Evolutionary conservation across 768 basidiomycete species (phyloP).

Genomic region (Leccinum imitatum): DNA sequence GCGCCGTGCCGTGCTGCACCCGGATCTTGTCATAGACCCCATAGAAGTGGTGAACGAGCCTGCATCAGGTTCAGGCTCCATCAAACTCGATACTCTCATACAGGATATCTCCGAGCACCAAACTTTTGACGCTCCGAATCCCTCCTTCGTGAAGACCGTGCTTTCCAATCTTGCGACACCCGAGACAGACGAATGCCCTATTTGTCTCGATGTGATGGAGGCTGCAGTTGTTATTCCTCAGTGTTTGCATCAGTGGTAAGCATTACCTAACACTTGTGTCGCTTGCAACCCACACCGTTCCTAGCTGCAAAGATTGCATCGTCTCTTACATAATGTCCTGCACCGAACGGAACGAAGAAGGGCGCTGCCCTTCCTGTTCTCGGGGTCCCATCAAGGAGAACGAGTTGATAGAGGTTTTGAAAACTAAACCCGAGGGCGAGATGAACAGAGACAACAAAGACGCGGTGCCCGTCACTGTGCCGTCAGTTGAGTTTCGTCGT

Average conservation of each 20-base stretch:
- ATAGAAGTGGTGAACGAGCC: slow-evolving; percentile 40
- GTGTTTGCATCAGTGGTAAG: slow-evolving; percentile 76
- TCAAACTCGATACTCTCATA: slow-evolving; percentile 63
- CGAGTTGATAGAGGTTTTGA: slow-evolving; percentile 64
- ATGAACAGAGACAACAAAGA: slow-evolving; percentile 19
- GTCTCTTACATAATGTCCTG: slow-evolving; percentile 67
- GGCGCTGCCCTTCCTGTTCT: slow-evolving; percentile 79
- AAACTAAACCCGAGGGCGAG: slow-evolving; percentile 24
- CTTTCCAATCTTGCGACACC: slow-evolving; percentile 53
- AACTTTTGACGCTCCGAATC: slow-evolving; percentile 31
- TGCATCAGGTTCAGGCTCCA: slow-evolving; percentile 33
- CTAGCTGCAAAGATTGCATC: slow-evolving; percentile 90
- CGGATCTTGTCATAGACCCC: slow-evolving; percentile 69
- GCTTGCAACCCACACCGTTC: slow-evolving; percentile 1
- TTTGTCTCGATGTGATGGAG: slow-evolving; percentile 81
- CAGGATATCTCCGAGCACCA: slow-evolving; percentile 45
- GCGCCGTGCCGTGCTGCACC: slow-evolving; percentile 91
- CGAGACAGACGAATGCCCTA: slow-evolving; percentile 71
- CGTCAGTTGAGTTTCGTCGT: slow-evolving; percentile 59
- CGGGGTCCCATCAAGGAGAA: slow-evolving; percentile 64
- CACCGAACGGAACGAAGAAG: slow-evolving; percentile 66
- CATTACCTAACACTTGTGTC: not conserved
- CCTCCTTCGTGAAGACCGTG: slow-evolving; percentile 60
- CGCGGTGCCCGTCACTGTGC: slow-evolving; percentile 27
- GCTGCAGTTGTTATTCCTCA: slow-evolving; percentile 64